Percentiles rank a stretch among this genome's conserved stretches.
These are phyloP conservation scores for Silene vulgaris DNA, from an alignment of 179 eudicot species.

Conservation along the genomic window DNA sequence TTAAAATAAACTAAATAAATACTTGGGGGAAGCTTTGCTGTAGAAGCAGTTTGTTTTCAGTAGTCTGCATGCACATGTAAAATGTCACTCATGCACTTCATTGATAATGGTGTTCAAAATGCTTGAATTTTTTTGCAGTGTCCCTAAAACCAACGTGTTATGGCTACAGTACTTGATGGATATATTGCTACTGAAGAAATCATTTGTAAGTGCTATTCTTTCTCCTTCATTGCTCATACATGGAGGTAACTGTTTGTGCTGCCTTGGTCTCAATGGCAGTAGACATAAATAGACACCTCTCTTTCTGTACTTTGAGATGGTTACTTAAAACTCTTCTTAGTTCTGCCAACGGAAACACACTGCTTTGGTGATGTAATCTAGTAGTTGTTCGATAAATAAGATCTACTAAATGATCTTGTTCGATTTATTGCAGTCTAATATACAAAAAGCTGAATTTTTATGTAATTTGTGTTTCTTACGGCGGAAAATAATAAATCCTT, in stretches of 20 bases:
- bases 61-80: neutral
- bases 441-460: neutral
- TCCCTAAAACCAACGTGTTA: constrained; percentile 83
- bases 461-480: neutral
- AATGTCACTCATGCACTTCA: neutral
- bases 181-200: constrained; percentile 63
- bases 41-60: neutral
- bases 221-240: neutral
- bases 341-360: neutral
- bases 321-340: neutral
- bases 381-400: neutral
- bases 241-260: neutral
- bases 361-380: neutral
- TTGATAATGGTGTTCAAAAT: constrained; percentile 1
- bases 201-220: constrained; percentile 55
- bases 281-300: neutral
- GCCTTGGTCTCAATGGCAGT: neutral
- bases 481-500: neutral
- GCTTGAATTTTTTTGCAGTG: constrained; percentile 43
- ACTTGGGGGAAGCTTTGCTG: neutral
- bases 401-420: neutral
- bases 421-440: neutral
- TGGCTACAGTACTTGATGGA: constrained; percentile 94
- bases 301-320: neutral
- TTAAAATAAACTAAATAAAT: neutral